A percentile compares a stretch with the other conserved stretches of the same genome.
These are phyloP conservation scores for Candida jianshihensis DNA, from an alignment of 805 yeast genomes.

Conservation along the genomic window DNA sequence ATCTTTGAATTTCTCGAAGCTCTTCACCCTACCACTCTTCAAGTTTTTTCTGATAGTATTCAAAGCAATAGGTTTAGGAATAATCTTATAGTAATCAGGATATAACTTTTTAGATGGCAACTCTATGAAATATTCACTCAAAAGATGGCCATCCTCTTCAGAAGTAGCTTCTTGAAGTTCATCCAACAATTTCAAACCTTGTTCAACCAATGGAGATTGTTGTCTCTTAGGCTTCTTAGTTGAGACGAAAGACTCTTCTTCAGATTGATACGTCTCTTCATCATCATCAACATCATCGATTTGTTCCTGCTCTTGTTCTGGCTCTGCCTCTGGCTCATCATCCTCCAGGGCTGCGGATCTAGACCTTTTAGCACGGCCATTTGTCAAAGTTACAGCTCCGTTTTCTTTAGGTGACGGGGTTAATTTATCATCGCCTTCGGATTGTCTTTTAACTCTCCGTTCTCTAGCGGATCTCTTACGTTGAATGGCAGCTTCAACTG, in stretches of 20 bases:
- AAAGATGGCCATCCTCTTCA: conserved; percentile 37
- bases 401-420: too few relatives aligned
- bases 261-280: conserved; percentile 7
- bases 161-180: conserved; percentile 36
- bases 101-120: conserved; percentile 69
- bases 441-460: conserved; percentile 15
- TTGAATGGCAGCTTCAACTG: conserved; percentile 23
- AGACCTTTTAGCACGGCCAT: conserved; percentile 17
- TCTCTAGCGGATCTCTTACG: conserved; percentile 31
- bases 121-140: conserved; percentile 53
- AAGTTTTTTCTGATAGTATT: conserved; percentile 53
- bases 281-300: conserved; percentile 2
- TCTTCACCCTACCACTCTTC: conserved; percentile 39
- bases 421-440: too few relatives aligned
- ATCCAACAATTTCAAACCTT: conserved; percentile 35
- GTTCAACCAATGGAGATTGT: conserved; percentile 17
- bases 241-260: conserved; percentile 1
- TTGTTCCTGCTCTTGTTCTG: too few relatives aligned
- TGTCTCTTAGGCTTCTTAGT: conserved; percentile 20
- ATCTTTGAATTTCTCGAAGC: conserved; percentile 42
- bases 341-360: conserved; percentile 13
- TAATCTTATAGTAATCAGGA: conserved; percentile 70
- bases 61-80: conserved; percentile 59
- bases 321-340: too few relatives aligned
- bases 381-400: conserved; percentile 3